Evolutionary conservation across 1,284 basidiomycete genomes (phyloP).

Genomic region (Tylopilus sp.): DNA sequence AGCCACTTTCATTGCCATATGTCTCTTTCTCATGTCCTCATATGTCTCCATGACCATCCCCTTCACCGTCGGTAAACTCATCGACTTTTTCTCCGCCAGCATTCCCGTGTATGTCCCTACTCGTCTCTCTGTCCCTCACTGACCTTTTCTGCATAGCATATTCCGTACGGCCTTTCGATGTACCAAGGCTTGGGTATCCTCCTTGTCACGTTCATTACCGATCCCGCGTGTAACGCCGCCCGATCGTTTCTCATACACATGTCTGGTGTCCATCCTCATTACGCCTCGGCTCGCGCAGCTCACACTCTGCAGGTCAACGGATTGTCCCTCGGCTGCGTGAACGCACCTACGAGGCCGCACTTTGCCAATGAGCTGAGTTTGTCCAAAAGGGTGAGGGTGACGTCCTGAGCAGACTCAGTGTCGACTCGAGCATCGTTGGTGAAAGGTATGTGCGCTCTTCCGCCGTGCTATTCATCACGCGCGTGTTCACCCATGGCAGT

Average conservation of each 20-base stretch:
- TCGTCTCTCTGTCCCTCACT: not conserved
- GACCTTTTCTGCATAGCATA: constrained; percentile 58
- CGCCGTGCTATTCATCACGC: too few species aligned
- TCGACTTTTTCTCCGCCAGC: constrained; percentile 87
- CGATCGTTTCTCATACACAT: constrained; percentile 93
- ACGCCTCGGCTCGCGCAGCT: not conserved
- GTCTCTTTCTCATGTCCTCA: constrained; percentile 73
- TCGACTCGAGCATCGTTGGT: constrained; percentile 95
- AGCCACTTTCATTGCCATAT: constrained; percentile 82
- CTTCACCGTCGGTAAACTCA: constrained; percentile 90
- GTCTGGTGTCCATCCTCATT: constrained; percentile 58
- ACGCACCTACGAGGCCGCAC: constrained; percentile 83
- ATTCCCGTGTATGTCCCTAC: constrained; percentile 66
- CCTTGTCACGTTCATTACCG: constrained; percentile 82
- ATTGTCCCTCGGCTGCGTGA: constrained; percentile 93
- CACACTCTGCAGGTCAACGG: constrained; percentile 73
- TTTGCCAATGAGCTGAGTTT: constrained; percentile 93
- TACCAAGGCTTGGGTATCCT: constrained; percentile 85
- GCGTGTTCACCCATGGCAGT: constrained; percentile 47
- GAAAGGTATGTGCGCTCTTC: constrained; percentile 69
- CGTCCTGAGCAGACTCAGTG: constrained; percentile 91
- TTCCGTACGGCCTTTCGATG: constrained; percentile 82
- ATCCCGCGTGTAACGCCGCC: constrained; percentile 80
- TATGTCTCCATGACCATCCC: constrained; percentile 85
- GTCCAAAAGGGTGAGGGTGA: constrained; percentile 96